Evolutionary conservation across 257 asterid genomes (phyloP).

Genomic region (Anisodus tanguticus): DNA sequence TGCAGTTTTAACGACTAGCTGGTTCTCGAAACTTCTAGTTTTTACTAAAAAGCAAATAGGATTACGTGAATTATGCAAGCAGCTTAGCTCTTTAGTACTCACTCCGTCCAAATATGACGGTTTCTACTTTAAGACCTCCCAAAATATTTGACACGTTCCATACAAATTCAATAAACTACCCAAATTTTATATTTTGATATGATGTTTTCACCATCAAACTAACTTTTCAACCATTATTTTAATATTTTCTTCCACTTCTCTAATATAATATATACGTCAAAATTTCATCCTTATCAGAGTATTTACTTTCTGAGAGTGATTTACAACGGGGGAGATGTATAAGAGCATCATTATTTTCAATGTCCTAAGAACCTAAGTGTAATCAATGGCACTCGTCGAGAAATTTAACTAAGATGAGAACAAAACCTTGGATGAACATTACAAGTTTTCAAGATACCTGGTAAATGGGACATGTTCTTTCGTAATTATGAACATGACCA

Average conservation of each 20-base stretch:
- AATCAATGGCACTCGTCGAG: background rate
- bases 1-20: background rate
- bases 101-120: background rate
- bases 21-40: background rate
- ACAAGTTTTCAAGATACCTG: conserved; percentile 49
- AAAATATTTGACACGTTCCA: background rate
- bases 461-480: conserved; percentile 79
- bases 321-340: background rate
- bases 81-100: background rate
- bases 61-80: background rate
- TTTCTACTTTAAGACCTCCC: background rate
- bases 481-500: conserved; percentile 78
- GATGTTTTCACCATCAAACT: background rate
- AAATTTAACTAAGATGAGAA: background rate
- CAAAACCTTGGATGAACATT: background rate
- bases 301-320: conserved; percentile 8
- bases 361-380: background rate
- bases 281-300: background rate
- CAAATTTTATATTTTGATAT: background rate
- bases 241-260: background rate
- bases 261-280: background rate
- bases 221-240: no score
- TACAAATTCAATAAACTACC: background rate
- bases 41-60: background rate
- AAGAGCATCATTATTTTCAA: conserved; percentile 1